Evolutionary conservation across 2,329 filamentous ascomycete species (phyloP).

Genomic region (Fusarium euwallaceae): DNA sequence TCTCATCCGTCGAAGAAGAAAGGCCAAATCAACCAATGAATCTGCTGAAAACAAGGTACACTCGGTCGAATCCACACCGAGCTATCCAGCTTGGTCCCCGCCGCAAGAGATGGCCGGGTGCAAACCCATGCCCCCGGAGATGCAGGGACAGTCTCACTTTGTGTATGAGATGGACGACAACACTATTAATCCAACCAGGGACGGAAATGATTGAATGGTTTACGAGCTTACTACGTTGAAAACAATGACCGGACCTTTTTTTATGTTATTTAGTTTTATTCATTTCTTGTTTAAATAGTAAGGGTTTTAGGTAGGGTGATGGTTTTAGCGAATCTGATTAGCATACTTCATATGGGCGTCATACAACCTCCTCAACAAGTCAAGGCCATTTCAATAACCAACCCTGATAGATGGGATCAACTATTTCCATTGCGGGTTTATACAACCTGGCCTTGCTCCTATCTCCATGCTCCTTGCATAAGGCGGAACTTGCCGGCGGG

Average conservation of each 20-base stretch:
- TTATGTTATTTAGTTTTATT: neutral
- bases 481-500: neutral
- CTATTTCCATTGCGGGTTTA: neutral
- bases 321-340: neutral
- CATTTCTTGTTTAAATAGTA: neutral
- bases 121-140: constrained; percentile 1
- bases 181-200: neutral
- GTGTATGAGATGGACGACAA: constrained; percentile 29
- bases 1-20: neutral
- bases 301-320: neutral
- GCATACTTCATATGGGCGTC: neutral
- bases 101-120: constrained; percentile 9
- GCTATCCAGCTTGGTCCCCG: constrained; percentile 4
- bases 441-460: neutral
- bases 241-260: neutral
- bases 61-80: neutral
- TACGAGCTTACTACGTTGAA: neutral
- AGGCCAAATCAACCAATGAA: neutral
- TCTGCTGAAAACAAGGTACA: neutral
- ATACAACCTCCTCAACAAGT: neutral
- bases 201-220: neutral
- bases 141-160: constrained; percentile 24
- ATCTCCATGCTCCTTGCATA: neutral
- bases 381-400: neutral
- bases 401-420: neutral